Percentiles rank a stretch among this genome's conserved stretches.
Conservation (phyloP, 2,329 filamentous ascomycete genomes). For the Fusarium sp. region DNA sequence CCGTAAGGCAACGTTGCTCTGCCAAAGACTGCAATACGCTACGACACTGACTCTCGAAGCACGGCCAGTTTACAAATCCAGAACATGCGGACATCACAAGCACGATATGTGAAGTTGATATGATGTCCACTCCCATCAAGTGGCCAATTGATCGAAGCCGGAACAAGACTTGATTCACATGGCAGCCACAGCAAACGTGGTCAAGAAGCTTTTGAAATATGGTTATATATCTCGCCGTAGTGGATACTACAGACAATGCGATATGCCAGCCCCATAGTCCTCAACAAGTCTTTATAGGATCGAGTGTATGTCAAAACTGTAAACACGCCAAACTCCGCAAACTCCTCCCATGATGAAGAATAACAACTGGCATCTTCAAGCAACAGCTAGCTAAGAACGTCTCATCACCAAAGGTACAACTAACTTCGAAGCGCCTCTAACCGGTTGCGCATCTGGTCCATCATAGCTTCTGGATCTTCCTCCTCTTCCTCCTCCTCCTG, state of each 20-base stretch:
- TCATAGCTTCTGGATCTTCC: conserved; percentile 86
- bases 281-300: conserved; percentile 11
- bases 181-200: neutral
- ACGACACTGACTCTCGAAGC: neutral
- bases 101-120: neutral
- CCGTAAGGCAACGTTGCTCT: neutral
- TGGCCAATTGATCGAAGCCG: neutral
- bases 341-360: conserved; percentile 32
- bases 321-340: conserved; percentile 33
- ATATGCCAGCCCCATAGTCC: neutral
- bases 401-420: neutral
- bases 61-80: neutral
- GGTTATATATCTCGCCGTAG: neutral
- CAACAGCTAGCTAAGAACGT: neutral
- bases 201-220: neutral
- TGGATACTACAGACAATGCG: neutral
- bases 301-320: conserved; percentile 29
- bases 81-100: neutral
- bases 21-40: neutral
- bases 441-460: conserved; percentile 93
- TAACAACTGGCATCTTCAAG: conserved; percentile 11
- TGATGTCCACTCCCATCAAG: neutral
- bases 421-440: conserved; percentile 91
- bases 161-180: neutral
- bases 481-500: conserved; percentile 67